Base-by-base conservation (phyloP, 768 basidiomycete genomes). In the Cystobasidiopsis lactophilus region DNA sequence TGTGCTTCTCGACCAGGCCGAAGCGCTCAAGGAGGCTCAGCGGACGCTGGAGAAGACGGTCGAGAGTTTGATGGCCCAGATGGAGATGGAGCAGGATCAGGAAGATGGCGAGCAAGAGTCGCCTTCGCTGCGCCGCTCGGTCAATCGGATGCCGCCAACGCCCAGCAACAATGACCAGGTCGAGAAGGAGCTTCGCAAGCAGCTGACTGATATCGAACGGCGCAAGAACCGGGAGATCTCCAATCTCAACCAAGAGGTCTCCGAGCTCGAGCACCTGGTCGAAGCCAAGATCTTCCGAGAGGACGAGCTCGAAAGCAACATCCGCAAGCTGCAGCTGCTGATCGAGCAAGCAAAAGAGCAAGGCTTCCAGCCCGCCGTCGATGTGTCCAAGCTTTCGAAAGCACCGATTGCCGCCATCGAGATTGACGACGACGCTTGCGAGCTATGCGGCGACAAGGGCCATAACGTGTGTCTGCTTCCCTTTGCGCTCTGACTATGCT, bases 251-350 rank as follows among this genome's bases (percentile, higher is more conserved):
- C 78, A 80, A 69, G 84, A 82, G 70, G 77, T 96, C 48, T 77
- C 79, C 51, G 88, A 95, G 64, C 73, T 95, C 19, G 91, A 96
- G 66, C 74, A 79, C 37, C 71, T 98, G 39, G 78, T 95, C n/a
- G 91, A 98, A 65, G 75, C 83, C 51, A 95, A 85, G 82, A 86
- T 88, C 57, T 85, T 86, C 63, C 78, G 79, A 39, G 85, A 86
- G 77, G 85, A 86, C 62, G 85, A 86, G 58, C 75, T 91, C 27
- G 85, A 88, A 61, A 77, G 78, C 62, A 84, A 89, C 62, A 65
- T 88, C 30, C 80, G 85, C 62, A 73, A 74, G 10, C 66, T 80
- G 48, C 82, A 80, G 59, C 79, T 82, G 24, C 48, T 58, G 41
- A 13, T 27, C 10, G 45, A 27, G 5, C 23, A 47, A 30, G 14